These are phyloP conservation scores for Lunasporangiospora selenospora DNA, from an alignment of 192 early-diverging fungal species.

Conservation along the genomic window DNA sequence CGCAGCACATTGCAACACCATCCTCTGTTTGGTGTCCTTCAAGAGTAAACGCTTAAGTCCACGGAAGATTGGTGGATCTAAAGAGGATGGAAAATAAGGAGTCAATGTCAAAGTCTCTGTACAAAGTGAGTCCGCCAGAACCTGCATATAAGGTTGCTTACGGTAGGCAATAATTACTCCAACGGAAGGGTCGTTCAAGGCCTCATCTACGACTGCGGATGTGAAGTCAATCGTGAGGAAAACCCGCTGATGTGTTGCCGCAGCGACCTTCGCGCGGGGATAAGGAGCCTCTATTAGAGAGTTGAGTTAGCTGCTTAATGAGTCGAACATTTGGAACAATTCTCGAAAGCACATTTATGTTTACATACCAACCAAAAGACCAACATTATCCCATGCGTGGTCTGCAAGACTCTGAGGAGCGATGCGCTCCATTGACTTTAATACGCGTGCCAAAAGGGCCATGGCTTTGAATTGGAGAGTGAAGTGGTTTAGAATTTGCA, in stretches of 20 bases:
- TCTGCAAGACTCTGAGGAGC: conserved; percentile 87
- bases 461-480: conserved; percentile 12
- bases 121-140: too few species aligned
- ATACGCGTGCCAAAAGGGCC: conserved; percentile 65
- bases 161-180: conserved; percentile 93
- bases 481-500: too few species aligned
- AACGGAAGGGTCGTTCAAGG: conserved; percentile 71
- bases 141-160: conserved; percentile 5
- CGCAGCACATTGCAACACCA: conserved; percentile 84
- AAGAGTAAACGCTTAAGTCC: conserved; percentile 79
- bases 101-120: neutral
- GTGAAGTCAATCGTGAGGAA: conserved; percentile 96
- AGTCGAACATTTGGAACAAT: neutral
- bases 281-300: conserved; percentile 73
- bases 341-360: too few species aligned
- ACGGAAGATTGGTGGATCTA: conserved; percentile 88
- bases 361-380: conserved; percentile 73
- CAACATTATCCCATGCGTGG: conserved; percentile 91
- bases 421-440: conserved; percentile 77
- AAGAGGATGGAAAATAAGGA: neutral
- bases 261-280: conserved; percentile 57
- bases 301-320: neutral
- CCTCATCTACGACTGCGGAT: conserved; percentile 76
- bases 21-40: conserved; percentile 79
- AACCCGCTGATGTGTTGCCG: conserved; percentile 66